Conservation (phyloP, 805 yeast genomes). For the Jamesozyma hellenica region DNA sequence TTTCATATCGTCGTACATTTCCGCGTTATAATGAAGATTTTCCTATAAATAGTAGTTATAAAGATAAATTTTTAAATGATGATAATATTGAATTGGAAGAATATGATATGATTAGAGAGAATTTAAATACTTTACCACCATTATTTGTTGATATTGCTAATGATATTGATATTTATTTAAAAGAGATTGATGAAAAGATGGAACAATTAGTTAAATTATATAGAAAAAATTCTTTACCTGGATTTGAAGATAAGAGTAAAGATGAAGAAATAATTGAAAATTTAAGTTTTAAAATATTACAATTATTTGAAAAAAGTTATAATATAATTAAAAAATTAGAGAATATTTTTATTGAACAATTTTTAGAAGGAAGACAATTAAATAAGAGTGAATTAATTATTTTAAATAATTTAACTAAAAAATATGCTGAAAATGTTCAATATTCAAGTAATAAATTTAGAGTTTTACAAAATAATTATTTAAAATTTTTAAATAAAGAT, state of each 20-base stretch:
- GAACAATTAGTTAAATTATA: constrained; percentile 59
- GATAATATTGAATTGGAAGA: constrained; percentile 28
- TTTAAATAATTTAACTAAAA: constrained; percentile 71
- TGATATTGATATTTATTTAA: constrained; percentile 57
- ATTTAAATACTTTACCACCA: constrained; percentile 65
- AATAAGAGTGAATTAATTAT: constrained; percentile 46
- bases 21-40: constrained; percentile 47
- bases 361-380: constrained; percentile 29
- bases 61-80: constrained; percentile 15
- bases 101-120: constrained; percentile 19
- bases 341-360: constrained; percentile 31
- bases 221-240: constrained; percentile 76
- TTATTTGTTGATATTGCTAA: constrained; percentile 63
- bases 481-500: constrained; percentile 73
- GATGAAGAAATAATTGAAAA: constrained; percentile 75
- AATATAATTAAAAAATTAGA: constrained; percentile 60
- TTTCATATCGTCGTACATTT: constrained; percentile 81
- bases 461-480: constrained; percentile 79
- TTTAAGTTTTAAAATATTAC: constrained; percentile 64
- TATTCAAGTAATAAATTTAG: constrained; percentile 67
- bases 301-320: constrained; percentile 69
- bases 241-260: constrained; percentile 67
- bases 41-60: constrained; percentile 19
- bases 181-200: constrained; percentile 42
- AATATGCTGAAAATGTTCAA: constrained; percentile 79